Base-by-base conservation (phyloP, 768 basidiomycete genomes). In the Phallus indusiatus region DNA sequence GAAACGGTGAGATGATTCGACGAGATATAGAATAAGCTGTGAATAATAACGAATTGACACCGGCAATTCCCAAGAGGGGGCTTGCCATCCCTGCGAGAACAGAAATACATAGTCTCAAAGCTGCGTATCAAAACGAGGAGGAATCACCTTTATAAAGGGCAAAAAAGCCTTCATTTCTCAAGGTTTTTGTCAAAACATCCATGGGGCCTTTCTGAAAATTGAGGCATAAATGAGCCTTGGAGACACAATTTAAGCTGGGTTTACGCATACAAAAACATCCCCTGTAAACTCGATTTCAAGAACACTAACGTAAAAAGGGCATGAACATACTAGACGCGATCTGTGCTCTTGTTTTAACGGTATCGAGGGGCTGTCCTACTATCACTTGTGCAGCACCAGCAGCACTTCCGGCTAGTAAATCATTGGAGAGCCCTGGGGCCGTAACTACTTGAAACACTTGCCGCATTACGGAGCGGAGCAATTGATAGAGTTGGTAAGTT, bases 381-480 rank as follows among this genome's bases (percentile, higher is more conserved):
- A 97, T 75, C 12, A 98, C 94, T 66, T 98, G 95, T 0, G 90
- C 86, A 1, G 93, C 93, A n/a, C 95, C 95, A 34, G 84, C 94
- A 7, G 91, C 80, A 69, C 88, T 90, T 5, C 94, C 94, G 0
- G 94, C 88, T 21, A 94, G 71, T 28, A 97, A 81, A 67, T 91
- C 90, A 64, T 92, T 90, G 42, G 86, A 67, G 0, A 87, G 90
- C 49, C 79, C 73, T n/a, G 80, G 70, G 51, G 73, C 52, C 34
- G 24, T 36, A 22, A 59, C 33, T 33, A 48, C 49, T 24, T 51
- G 28, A 14, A 56, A 48, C 6, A 56, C 20, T 59, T 59, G 47
- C 16, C 33, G 37, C 57, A 59, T 59, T 16, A 33, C n/a, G 42
- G 42, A 42, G 12, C n/a, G 14, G 9, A 2, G n/a, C 42, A n/a